Conservation (phyloP, 2,329 filamentous ascomycete species). For the Arachnopeziza araneosa region DNA sequence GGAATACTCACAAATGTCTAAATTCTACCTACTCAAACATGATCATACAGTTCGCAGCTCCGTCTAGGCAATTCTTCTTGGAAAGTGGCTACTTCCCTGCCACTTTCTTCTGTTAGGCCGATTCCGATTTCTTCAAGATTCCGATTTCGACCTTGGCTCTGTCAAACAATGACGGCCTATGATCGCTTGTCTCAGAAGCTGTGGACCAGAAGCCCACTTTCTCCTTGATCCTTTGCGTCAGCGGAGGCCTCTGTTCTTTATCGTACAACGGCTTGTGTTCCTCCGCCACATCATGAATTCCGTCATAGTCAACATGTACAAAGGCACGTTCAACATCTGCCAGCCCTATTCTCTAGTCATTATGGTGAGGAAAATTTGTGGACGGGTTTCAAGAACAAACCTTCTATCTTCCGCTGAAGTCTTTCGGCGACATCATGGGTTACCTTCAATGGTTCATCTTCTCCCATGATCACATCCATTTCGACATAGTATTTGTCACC, state of each 20-base stretch:
- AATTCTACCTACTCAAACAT: no score
- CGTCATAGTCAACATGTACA: slow-evolving; percentile 57
- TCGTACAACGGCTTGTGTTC: slow-evolving; percentile 23
- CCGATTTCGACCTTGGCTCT: background rate
- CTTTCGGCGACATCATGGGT: slow-evolving; percentile 75
- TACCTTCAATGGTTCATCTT: slow-evolving; percentile 68
- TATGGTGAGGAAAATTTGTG: background rate
- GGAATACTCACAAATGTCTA: no score
- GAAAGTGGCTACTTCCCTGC: background rate
- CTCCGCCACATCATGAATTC: slow-evolving; percentile 11
- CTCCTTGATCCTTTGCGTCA: slow-evolving; percentile 15
- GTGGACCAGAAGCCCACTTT: background rate
- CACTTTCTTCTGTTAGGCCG: no score
- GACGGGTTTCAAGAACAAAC: slow-evolving; percentile 26
- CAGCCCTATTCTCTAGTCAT: slow-evolving; percentile 36
- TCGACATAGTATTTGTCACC: slow-evolving; percentile 81
- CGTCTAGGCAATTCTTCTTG: background rate
- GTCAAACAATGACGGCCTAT: background rate
- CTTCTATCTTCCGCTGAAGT: slow-evolving; percentile 79
- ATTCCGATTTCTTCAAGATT: background rate
- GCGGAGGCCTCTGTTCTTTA: slow-evolving; percentile 12
- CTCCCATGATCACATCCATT: slow-evolving; percentile 78
- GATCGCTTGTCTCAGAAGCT: background rate
- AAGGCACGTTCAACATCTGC: slow-evolving; percentile 71
- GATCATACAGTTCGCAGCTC: no score